phyloP scores from a whole-genome alignment of 306 rosid species.

The Dalbergia oliveri region DNA sequence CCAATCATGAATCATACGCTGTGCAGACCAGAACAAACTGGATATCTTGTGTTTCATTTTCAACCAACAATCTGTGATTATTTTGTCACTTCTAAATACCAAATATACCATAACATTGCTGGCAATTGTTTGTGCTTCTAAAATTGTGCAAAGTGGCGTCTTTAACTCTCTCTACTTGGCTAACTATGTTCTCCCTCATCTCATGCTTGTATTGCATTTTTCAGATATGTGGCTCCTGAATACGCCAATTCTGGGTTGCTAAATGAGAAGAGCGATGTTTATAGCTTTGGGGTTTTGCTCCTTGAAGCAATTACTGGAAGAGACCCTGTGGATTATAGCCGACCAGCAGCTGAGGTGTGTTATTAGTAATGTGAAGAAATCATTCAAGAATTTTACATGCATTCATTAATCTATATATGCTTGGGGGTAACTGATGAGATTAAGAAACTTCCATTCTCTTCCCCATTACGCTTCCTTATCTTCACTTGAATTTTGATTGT shows the following conservation, averaged over 20 bases:
- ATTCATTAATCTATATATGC: conserved; percentile 2
- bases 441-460: conserved; percentile 20
- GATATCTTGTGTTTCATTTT: conserved; percentile 5
- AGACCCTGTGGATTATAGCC: conserved; percentile 91
- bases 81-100: neutral
- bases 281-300: conserved; percentile 83
- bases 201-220: conserved; percentile 38
- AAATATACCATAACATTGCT: neutral
- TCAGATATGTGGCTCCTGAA: conserved; percentile 96
- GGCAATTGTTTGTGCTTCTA: neutral
- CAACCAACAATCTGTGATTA: neutral
- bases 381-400: neutral
- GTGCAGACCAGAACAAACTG: neutral
- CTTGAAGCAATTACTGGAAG: conserved; percentile 91
- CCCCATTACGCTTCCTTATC: neutral
- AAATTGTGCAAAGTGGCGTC: neutral
- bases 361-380: conserved; percentile 24
- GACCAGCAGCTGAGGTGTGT: conserved; percentile 76
- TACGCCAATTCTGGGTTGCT: conserved; percentile 94
- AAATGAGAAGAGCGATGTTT: conserved; percentile 92
- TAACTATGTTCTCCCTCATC: conserved; percentile 30
- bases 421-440: conserved; percentile 18
- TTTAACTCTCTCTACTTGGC: conserved; percentile 30
- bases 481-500: conserved; percentile 29
- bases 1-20: neutral